These are phyloP conservation scores for Borealophlyctis nickersoniae DNA, from an alignment of 192 early-diverging fungal genomes.

Conservation along the genomic window DNA sequence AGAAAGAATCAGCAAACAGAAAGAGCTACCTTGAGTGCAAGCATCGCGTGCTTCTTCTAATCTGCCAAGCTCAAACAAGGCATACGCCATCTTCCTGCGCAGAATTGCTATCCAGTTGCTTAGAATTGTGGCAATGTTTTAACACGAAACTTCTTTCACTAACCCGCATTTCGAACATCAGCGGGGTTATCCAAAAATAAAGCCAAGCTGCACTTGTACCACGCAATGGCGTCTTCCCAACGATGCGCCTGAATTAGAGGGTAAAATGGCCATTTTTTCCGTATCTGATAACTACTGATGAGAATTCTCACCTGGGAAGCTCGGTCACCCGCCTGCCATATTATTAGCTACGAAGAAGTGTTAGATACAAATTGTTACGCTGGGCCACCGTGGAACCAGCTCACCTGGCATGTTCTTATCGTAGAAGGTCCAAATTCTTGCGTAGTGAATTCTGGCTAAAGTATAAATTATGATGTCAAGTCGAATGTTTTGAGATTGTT, in stretches of 20 bases:
- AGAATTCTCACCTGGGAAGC: conserved; percentile 13
- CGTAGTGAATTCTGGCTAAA: background rate
- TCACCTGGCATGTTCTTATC: background rate
- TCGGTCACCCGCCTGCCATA: conserved; percentile 27
- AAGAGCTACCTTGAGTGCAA: conserved; percentile 4
- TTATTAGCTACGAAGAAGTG: background rate
- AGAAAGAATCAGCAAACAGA: too few species aligned
- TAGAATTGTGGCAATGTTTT: background rate
- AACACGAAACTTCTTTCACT: conserved; percentile 4
- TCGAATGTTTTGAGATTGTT: too few species aligned
- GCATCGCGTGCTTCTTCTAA: conserved; percentile 6
- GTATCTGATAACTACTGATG: background rate
- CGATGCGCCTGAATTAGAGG: conserved; percentile 1
- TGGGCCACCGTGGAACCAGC: background rate
- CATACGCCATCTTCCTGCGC: conserved; percentile 10
- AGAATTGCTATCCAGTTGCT: conserved; percentile 15
- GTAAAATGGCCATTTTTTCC: background rate
- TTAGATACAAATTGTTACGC: background rate
- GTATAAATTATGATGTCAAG: too few species aligned
- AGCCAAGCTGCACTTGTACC: conserved; percentile 18
- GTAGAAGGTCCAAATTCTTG: background rate
- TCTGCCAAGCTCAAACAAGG: conserved; percentile 14
- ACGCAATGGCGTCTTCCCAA: conserved; percentile 21
- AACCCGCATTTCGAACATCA: conserved; percentile 15
- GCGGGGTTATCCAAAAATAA: conserved; percentile 11